Base-by-base conservation (phyloP, 371 early-diverging fungal genomes). In the Rhizopus microsporus region DNA sequence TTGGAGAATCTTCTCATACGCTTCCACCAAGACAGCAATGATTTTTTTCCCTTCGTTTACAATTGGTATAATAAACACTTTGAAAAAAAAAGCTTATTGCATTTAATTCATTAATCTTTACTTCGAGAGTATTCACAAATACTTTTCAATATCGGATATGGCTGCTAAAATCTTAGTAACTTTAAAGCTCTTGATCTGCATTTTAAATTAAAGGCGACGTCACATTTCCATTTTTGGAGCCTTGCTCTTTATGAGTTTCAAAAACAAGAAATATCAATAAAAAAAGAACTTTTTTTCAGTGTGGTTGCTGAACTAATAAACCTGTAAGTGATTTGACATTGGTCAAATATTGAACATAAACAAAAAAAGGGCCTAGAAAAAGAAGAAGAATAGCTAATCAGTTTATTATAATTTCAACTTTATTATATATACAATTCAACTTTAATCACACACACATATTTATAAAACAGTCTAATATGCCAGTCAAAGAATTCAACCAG, bases 401-500 rank as follows among this genome's bases (percentile, higher is more conserved):
- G 5, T 15, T n/a, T 43, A 10, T 6, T 43, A n/a, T 23, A 23
- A 23, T 43, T 15, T 43, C n/a, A n/a, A 16, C 15, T 43, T 43
- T 43, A 10, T 6, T 13, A 1, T 7, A 42, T 15, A 42, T n/a
- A 10, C n/a, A 43, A 43, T 43, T 13, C 6, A 43, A 6, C 16
- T 43, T 43, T 43, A 23, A 23, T 23, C 23, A 40, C 7, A n/a
- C n/a, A 48, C 7, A 39, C 3, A 48, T 8, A 56, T 39, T 44
- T 44, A 47, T 40, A 38, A 29, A 17, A 46, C 54, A 53, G 43
- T 43, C 17, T 15, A 33, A 46, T 51, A 80, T 80, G 80, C 77
- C 80, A 38, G 68, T 73, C 31, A 71, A 76, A 64, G 66, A 78
- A 60, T 64, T 81, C 65, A 70, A 79, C 62, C 76, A 80, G 30